Conservation (phyloP, 2,329 filamentous ascomycete genomes). For the Cordyceps fumosorosea region DNA sequence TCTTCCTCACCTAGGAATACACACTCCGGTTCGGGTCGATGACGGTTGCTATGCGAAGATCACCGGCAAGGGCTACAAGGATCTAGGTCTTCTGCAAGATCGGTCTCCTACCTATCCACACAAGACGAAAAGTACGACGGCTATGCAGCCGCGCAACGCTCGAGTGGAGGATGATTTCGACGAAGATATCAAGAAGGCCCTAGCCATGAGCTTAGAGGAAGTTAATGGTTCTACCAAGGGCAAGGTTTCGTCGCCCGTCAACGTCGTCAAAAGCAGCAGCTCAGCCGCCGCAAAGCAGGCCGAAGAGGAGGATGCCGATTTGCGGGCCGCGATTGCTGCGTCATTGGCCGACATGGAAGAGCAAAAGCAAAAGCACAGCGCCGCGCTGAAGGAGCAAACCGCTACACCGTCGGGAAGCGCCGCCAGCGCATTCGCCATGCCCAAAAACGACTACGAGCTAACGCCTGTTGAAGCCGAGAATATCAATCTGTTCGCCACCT, state of each 20-base stretch:
- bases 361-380: slow-evolving; percentile 87
- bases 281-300: slow-evolving; percentile 37
- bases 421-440: slow-evolving; percentile 47
- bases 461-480: slow-evolving; percentile 93
- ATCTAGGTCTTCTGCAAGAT: slow-evolving; percentile 38
- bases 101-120: slow-evolving; percentile 44
- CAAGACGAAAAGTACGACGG: slow-evolving; percentile 58
- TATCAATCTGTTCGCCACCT: slow-evolving; percentile 89
- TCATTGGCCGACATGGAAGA: slow-evolving; percentile 96
- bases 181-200: slow-evolving; percentile 84
- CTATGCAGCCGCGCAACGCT: slow-evolving; percentile 85
- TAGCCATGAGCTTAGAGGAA: slow-evolving; percentile 97
- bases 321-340: slow-evolving; percentile 91
- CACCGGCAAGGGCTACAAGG: slow-evolving; percentile 57
- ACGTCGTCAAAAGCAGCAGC: slow-evolving; percentile 33
- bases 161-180: slow-evolving; percentile 88
- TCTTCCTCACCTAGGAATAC: slow-evolving; percentile 85
- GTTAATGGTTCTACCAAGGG: slow-evolving; percentile 68
- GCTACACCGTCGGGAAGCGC: slow-evolving; percentile 34
- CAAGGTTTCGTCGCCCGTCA: slow-evolving; percentile 56
- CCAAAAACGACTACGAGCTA: slow-evolving; percentile 91
- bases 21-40: slow-evolving; percentile 86
- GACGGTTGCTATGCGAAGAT: slow-evolving; percentile 92
- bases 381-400: slow-evolving; percentile 73
- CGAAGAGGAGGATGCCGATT: slow-evolving; percentile 85